Conservation (phyloP, 352 stramenopile genomes). For the Phytophthora meadii region DNA sequence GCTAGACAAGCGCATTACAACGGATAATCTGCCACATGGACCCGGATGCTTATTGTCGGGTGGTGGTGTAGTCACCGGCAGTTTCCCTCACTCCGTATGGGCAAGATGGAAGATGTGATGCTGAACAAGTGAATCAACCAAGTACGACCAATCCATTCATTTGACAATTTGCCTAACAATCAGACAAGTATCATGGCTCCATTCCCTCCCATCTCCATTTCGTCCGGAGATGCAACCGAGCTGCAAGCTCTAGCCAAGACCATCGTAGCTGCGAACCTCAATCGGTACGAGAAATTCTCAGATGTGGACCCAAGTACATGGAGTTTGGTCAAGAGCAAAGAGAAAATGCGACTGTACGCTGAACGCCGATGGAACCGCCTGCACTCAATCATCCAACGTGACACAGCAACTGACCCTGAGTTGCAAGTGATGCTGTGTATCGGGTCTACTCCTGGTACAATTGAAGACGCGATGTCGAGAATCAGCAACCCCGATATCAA, state of each 20-base stretch:
- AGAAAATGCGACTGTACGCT: constrained; percentile 26
- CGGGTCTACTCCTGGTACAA: constrained; percentile 30
- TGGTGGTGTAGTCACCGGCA: constrained; percentile 7
- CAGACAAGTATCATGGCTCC: constrained; percentile 17
- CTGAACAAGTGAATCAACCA: not conserved
- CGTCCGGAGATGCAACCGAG: constrained; percentile 15
- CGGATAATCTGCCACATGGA: constrained; percentile 4
- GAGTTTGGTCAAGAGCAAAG: constrained; percentile 35
- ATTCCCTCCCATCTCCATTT: constrained; percentile 38
- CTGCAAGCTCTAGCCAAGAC: constrained; percentile 35
- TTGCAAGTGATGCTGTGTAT: constrained; percentile 28
- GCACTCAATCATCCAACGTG: not conserved
- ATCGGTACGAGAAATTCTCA: constrained; percentile 37
- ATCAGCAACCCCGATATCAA: constrained; percentile 34
- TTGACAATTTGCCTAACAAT: constrained; percentile 12
- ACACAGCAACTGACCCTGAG: not conserved
- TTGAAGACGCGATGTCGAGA: constrained; percentile 41
- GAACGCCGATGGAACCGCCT: constrained; percentile 15
- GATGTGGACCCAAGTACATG: constrained; percentile 18
- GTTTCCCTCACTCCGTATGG: constrained; percentile 25
- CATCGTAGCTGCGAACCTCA: constrained; percentile 38
- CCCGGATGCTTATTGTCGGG: not conserved
- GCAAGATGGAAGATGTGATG: constrained; percentile 23
- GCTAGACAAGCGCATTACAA: constrained; percentile 9
- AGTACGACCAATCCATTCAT: not conserved